These are phyloP conservation scores for Cercospora brassicicola DNA, from an alignment of 2,329 filamentous ascomycete species.

Conservation along the genomic window DNA sequence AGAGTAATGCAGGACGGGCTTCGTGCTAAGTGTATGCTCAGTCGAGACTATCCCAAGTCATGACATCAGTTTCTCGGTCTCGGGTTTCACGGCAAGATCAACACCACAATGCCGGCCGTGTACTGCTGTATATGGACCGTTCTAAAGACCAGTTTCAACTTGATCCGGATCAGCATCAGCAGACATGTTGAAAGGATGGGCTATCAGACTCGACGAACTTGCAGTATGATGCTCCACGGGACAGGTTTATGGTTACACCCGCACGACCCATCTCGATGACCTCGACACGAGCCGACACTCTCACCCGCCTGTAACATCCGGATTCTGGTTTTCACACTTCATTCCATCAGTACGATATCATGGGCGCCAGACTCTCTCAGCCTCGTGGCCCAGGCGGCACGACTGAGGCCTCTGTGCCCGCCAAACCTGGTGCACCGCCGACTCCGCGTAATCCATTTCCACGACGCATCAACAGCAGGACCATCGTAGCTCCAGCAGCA, in stretches of 20 bases:
- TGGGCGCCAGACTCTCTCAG: slow-evolving; percentile 51
- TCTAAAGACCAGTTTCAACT: neutral
- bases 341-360: slow-evolving; percentile 28
- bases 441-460: slow-evolving; percentile 36
- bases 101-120: neutral
- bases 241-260: neutral
- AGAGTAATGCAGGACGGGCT: neutral
- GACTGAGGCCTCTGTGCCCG: slow-evolving; percentile 43
- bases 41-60: slow-evolving; percentile 2
- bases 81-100: neutral
- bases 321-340: neutral
- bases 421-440: slow-evolving; percentile 36
- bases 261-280: neutral
- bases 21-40: neutral
- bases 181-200: neutral
- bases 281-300: neutral
- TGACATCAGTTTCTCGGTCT: slow-evolving; percentile 9
- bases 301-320: neutral
- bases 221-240: neutral
- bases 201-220: neutral
- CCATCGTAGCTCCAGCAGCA: slow-evolving; percentile 61
- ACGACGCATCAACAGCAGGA: slow-evolving; percentile 40
- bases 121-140: neutral
- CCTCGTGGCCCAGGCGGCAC: slow-evolving; percentile 47
- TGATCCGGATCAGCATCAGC: neutral